A percentile compares a stretch with the other conserved stretches of the same genome.
phyloP scores from a whole-genome alignment of 2,329 filamentous ascomycete genomes.

The Botrytis sinoallii region DNA sequence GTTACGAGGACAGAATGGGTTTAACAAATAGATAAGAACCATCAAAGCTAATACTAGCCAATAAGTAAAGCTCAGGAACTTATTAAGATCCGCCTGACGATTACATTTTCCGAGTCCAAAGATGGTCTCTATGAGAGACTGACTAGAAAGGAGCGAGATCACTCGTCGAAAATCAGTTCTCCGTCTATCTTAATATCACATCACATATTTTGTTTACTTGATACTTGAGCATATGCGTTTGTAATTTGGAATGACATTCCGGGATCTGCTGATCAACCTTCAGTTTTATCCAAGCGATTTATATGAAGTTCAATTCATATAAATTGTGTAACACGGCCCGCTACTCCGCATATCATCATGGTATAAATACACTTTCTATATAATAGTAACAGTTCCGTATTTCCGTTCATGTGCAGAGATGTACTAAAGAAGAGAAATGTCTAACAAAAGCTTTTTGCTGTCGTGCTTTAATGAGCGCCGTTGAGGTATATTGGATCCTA shows the following conservation, averaged over 20 bases:
- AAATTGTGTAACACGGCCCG: slow-evolving; percentile 19
- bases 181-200: background rate
- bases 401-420: background rate
- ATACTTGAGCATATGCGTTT: background rate
- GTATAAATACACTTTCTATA: background rate
- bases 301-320: slow-evolving; percentile 11
- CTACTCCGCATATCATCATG: slow-evolving; percentile 1
- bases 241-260: background rate
- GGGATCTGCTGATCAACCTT: slow-evolving; percentile 10
- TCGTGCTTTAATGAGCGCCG: background rate
- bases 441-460: background rate
- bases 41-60: background rate
- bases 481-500: no score
- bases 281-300: slow-evolving; percentile 15
- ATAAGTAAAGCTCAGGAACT: background rate
- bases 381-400: background rate
- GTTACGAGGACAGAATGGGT: background rate
- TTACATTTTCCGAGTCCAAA: background rate
- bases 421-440: background rate
- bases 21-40: background rate
- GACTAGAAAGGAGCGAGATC: background rate
- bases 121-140: background rate
- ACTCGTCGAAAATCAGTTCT: background rate
- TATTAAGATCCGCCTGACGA: background rate
- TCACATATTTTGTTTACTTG: background rate